Evolutionary conservation across 106 monocot genomes (phyloP).

Genomic region (Amphibolis antarctica): DNA sequence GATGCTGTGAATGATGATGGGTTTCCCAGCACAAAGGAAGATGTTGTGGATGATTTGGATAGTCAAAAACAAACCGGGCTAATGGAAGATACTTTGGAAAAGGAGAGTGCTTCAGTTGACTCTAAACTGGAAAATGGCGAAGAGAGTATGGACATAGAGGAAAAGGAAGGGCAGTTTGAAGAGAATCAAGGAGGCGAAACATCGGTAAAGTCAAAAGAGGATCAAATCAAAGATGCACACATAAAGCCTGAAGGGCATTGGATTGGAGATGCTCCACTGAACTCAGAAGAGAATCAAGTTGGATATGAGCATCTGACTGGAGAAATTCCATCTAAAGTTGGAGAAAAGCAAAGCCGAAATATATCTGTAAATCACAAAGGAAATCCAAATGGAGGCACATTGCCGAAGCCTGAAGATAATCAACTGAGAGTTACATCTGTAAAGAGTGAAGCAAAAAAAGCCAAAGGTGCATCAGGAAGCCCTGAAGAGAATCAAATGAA

Average conservation of each 20-base stretch:
- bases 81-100: too few relatives aligned
- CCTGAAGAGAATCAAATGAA: neutral
- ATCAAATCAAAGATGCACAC: neutral
- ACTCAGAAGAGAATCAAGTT: slow-evolving; percentile 12
- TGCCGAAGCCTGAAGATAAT: neutral
- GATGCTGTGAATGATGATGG: too few relatives aligned
- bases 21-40: too few relatives aligned
- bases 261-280: neutral
- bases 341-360: neutral
- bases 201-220: slow-evolving; percentile 21
- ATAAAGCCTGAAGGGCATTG: too few relatives aligned
- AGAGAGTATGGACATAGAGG: neutral
- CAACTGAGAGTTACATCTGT: neutral
- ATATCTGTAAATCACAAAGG: neutral
- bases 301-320: neutral
- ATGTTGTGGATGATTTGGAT: too few relatives aligned
- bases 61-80: too few relatives aligned
- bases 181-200: slow-evolving; percentile 11
- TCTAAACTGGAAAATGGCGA: neutral
- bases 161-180: slow-evolving; percentile 18
- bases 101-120: too few relatives aligned
- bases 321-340: neutral
- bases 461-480: neutral
- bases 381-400: neutral
- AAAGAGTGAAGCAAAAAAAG: neutral